phyloP scores from a whole-genome alignment of 139 green algal genomes.

The Coelastrella sp. region DNA sequence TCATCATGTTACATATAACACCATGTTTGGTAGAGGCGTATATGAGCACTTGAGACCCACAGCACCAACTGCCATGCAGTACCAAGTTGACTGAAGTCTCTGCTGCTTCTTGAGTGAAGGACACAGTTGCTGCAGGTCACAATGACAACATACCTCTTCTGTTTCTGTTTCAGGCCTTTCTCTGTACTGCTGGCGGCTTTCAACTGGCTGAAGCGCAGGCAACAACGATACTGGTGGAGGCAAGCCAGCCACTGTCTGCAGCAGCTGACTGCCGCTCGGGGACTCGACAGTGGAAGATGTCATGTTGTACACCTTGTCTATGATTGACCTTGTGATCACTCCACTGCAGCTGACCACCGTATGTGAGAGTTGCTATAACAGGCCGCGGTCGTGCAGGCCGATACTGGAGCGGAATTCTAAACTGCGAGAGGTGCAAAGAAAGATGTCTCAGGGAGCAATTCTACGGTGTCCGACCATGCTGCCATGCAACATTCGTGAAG shows the following conservation, averaged over 20 bases:
- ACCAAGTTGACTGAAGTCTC: too few relatives aligned
- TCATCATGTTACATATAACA: neutral
- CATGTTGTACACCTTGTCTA: neutral
- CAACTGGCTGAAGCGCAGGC: conserved; percentile 11
- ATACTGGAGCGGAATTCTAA: too few relatives aligned
- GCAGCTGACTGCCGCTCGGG: neutral
- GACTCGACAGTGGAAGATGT: neutral
- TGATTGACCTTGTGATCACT: neutral
- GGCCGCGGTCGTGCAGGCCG: too few relatives aligned
- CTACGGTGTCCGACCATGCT: too few relatives aligned
- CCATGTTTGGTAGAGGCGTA: neutral
- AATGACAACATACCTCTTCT: conserved; percentile 7
- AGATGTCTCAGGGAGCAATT: too few relatives aligned
- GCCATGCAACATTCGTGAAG: too few relatives aligned
- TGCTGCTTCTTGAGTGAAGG: too few relatives aligned
- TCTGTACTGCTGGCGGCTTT: conserved; percentile 15
- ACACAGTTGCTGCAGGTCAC: neutral
- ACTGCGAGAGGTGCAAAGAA: too few relatives aligned
- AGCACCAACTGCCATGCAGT: neutral
- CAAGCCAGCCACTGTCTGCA: neutral
- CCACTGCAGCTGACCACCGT: too few relatives aligned
- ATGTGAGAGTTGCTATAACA: too few relatives aligned
- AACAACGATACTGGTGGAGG: neutral
- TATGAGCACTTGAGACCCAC: neutral
- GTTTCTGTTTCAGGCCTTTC: neutral